Conservation (phyloP, 495 filamentous ascomycete species). For the Penicillium roqueforti region DNA sequence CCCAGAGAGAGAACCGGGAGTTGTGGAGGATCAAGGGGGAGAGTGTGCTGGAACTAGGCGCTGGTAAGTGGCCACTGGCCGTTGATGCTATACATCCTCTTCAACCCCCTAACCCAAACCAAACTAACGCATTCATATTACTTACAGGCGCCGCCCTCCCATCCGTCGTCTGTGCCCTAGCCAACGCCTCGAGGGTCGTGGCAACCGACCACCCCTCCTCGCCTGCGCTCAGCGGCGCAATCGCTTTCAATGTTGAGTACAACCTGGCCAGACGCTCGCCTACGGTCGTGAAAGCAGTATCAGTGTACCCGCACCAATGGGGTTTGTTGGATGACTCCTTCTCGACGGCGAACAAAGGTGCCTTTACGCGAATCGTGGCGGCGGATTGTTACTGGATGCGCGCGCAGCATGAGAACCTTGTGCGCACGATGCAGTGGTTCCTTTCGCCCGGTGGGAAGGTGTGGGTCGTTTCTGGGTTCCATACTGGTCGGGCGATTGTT, state of each 20-base stretch:
- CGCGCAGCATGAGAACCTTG: slow-evolving; percentile 69
- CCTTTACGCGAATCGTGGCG: slow-evolving; percentile 67
- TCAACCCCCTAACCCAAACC: background rate
- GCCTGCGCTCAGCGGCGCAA: slow-evolving; percentile 54
- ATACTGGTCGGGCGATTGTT: slow-evolving; percentile 74
- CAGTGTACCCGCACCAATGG: slow-evolving; percentile 69
- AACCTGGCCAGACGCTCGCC: slow-evolving; percentile 43
- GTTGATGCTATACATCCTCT: background rate
- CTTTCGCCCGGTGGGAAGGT: slow-evolving; percentile 54
- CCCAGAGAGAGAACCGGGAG: slow-evolving; percentile 10
- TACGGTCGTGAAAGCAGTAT: slow-evolving; percentile 19
- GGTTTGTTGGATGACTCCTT: slow-evolving; percentile 56
- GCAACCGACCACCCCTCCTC: slow-evolving; percentile 78
- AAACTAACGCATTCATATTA: slow-evolving; percentile 20
- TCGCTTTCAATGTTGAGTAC: slow-evolving; percentile 55
- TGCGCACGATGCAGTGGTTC: slow-evolving; percentile 66
- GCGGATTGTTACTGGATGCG: slow-evolving; percentile 89
- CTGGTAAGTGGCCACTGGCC: slow-evolving; percentile 49
- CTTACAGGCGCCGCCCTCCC: slow-evolving; percentile 63
- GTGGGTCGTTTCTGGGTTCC: slow-evolving; percentile 73
- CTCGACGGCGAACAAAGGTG: slow-evolving; percentile 43
- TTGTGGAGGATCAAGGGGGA: slow-evolving; percentile 51
- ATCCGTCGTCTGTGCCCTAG: slow-evolving; percentile 61
- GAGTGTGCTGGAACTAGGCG: slow-evolving; percentile 56
- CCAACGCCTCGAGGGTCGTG: slow-evolving; percentile 58